These are phyloP conservation scores for Polygonum maritimum DNA, from an alignment of 148 eudicot genomes.

Conservation along the genomic window DNA sequence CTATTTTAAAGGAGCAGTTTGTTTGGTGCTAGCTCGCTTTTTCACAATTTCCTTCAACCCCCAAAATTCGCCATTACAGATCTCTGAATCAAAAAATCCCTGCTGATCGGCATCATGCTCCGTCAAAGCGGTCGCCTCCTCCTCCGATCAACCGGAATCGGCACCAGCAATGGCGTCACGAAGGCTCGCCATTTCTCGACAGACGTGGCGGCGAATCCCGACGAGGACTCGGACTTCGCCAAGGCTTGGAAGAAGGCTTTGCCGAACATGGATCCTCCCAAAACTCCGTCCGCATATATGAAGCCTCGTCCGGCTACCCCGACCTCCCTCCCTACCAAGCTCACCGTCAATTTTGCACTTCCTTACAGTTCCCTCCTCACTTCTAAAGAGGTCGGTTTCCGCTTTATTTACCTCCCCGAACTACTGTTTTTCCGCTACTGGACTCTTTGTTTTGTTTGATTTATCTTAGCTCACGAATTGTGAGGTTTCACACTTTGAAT, in stretches of 20 bases:
- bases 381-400: conserved; percentile 6
- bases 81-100: background rate
- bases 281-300: conserved; percentile 9
- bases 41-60: background rate
- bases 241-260: conserved; percentile 7
- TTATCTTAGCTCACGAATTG: background rate
- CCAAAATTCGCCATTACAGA: background rate
- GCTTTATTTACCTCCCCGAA: background rate
- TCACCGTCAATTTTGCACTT: conserved; percentile 17
- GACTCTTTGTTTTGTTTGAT: background rate
- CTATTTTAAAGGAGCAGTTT: background rate
- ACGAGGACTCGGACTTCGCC: background rate
- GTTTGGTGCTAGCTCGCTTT: background rate
- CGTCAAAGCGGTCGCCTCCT: conserved; percentile 9
- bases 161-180: background rate
- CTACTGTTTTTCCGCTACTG: background rate
- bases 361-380: conserved; percentile 8
- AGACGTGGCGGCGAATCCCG: background rate
- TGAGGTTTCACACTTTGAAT: background rate
- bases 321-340: conserved; percentile 10
- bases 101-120: background rate
- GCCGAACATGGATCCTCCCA: conserved; percentile 6
- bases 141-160: background rate
- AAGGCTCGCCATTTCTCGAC: background rate
- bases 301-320: conserved; percentile 11